Base-by-base conservation (phyloP, 2,329 filamentous ascomycete genomes). In the Phialemonium atrogriseum region DNA sequence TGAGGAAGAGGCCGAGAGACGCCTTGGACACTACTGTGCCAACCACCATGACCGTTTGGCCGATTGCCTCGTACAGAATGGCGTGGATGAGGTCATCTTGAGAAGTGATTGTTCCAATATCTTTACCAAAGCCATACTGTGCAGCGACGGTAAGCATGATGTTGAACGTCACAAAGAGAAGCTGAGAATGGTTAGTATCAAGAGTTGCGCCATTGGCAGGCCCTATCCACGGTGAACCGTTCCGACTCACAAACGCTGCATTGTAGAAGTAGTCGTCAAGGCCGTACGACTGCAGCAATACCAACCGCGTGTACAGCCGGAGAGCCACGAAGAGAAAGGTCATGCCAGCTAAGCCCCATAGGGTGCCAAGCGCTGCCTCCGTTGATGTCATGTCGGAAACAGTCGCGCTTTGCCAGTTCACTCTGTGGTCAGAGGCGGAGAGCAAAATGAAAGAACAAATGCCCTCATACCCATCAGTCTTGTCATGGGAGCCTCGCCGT, bases 21-120 rank as follows among this genome's bases (percentile, higher is more conserved):
- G 45, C 38, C 21, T 64, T 64, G 1, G 58, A 54, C 6, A 55
- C 41, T 5, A 52, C 54, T 48, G 60, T 63, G 10, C 56, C 59
- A 2, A 58, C 28, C 5, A 63, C 43, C 1, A 53, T 53, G 19
- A 63, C 59, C 1, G 49, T 49, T 31, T 59, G 55, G 4, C 53
- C 52, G 5, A 55, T 49, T 10, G 41, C 39, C 34, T 56, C 50
- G 40, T 46, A 48, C 13, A 56, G 43, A 12, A 44, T 42, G 1
- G 56, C 53, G 1, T 41, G 24, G 2, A 47, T 44, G 3, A 45
- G 27, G 6, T 50, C 36, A 7, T 50, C 45, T 1, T 32, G 20
- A 5, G 26, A 10, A 10, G 51, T 40, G 13, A 45, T 36, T 4
- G 38, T 16, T n/a, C n/a, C n/a, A 10, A 55, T 45, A 9, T 45